Evolutionary conservation across 2,329 filamentous ascomycete species (phyloP), one percentile per base, ranked within the genome.

Genomic region (Pseudohalonectria lignicola): DNA sequence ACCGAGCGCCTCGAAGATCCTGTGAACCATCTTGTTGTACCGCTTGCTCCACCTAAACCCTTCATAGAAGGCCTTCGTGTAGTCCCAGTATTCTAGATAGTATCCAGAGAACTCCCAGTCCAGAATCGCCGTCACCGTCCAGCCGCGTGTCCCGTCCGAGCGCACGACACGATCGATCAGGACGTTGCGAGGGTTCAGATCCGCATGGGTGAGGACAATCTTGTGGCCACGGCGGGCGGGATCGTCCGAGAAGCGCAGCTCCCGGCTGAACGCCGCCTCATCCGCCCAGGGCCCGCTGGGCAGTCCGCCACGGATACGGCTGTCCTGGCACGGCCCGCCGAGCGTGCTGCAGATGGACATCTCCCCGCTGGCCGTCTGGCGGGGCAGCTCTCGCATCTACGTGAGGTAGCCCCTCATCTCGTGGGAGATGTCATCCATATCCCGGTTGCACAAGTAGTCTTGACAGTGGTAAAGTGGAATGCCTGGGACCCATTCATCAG

Each of bases 161-260:
- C 43, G 37, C 1, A 21, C 29, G 13, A 44, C 34, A 25, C 38
- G 36, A 13, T 50, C 47, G 13, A 60, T 47, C 13, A 58, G 36
- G 17, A 60, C 58, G 32, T 59, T 61, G 6, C 52, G 45, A 2
- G 51, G 44, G 31, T 56, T 57, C 5, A 60, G 47, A 34, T 59
- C 54, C 2, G 52, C 53, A 37, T 58, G 54, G 4, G 55, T 56
- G 20, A 60, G 60, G 6, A 55, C 43, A 13, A 54, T 51, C 17
- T 41, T 40, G 37, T 58, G 52, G 10, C 50, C 49, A 3, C 47
- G 46, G 3, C 52, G 49, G 32, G 39, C 39, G 9, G 55, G 48
- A 3, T 60, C 51, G 28, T 61, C 50, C 4, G 52, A 36, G 30
- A 49, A 52, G 16, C 47, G 40, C 13, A 59, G 34, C 5, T 42